A percentile compares a stretch with the other conserved stretches of the same genome.
These are phyloP conservation scores for Neurospora tetrasperma DNA, from an alignment of 495 filamentous ascomycete species.

Conservation along the genomic window DNA sequence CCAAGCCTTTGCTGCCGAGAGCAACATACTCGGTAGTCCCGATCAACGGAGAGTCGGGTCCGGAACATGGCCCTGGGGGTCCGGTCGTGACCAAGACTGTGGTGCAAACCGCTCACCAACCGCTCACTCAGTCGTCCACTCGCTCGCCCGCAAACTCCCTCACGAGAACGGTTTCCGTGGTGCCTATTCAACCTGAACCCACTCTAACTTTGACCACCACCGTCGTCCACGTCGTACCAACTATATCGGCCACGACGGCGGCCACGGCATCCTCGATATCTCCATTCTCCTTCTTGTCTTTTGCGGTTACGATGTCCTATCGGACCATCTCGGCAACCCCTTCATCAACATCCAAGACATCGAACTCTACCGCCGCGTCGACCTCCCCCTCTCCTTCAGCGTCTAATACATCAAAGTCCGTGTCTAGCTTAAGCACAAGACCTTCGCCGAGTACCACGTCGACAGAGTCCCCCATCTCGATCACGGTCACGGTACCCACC, in stretches of 20 bases:
- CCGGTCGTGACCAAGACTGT: constrained; percentile 13
- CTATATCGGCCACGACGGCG: background rate
- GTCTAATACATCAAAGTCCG: constrained; percentile 16
- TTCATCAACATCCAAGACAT: background rate
- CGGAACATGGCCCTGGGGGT: background rate
- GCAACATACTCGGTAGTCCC: constrained; percentile 22
- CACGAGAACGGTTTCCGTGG: constrained; percentile 6
- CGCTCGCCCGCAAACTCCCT: background rate
- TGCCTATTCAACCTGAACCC: constrained; percentile 8
- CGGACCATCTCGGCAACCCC: constrained; percentile 5
- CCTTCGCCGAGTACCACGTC: background rate
- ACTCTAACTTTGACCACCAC: constrained; percentile 6
- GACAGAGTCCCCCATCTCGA: background rate
- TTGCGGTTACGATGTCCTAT: background rate
- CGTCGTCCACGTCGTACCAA: background rate
- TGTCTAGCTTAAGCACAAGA: background rate
- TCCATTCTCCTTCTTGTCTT: background rate
- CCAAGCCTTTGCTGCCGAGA: constrained; percentile 10
- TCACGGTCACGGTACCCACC: background rate
- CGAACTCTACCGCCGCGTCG: background rate
- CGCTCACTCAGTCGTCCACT: background rate
- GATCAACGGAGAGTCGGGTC: constrained; percentile 18
- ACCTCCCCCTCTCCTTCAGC: constrained; percentile 4
- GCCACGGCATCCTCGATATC: background rate
- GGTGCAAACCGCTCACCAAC: constrained; percentile 5